Base-by-base conservation (phyloP, 441 rosid genomes). In the Euphorbia celastroides region DNA sequence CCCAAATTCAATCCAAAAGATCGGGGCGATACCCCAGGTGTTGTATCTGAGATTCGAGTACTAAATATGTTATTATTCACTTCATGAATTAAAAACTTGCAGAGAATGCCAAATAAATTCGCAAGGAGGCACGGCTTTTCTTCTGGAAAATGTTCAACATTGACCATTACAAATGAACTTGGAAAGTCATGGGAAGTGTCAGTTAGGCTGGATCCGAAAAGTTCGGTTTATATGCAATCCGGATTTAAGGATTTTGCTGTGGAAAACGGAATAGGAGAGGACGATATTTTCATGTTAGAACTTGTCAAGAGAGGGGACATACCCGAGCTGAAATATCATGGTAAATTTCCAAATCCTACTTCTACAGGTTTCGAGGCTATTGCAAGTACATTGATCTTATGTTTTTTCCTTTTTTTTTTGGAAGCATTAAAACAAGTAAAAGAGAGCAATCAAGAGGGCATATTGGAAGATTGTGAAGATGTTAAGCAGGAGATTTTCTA, bases 151-250 rank as follows among this genome's bases (percentile, higher is more conserved):
- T 5, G 30, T 50, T 31, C 60, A 17, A 25, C 54, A 48, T 13
- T 61, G 72, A 61, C 22, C 38, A 51, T 69, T 52, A 38, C 2
- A 7, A 42, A 69, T 27, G 72, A 69, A 61, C 60, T 6, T 5
- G 72, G 60, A 52, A 69, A 34, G 6, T 36, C 38, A 19, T 69
- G 72, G 72, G 10, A 6, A 36, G 66, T 20, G 1, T 27, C 38
- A 11, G 7, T 51, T 1, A 0, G 5, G 38, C 5, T 19, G 38
- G 42, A 42, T 9, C 52, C 13, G 2, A 7, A 26, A 1, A 14
- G 34, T 27, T 23, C 27, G 6, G 19, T 32, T 13, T 59, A 3
- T 12, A 25, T 69, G 6, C 23, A 27, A 51, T 7, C 8, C 11
- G 65, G 61, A 14, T 52, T 60, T 60, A 13, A 2, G 14, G 30